Conservation (phyloP, 352 stramenopile genomes). For the Pelagophyceae sp. region DNA sequence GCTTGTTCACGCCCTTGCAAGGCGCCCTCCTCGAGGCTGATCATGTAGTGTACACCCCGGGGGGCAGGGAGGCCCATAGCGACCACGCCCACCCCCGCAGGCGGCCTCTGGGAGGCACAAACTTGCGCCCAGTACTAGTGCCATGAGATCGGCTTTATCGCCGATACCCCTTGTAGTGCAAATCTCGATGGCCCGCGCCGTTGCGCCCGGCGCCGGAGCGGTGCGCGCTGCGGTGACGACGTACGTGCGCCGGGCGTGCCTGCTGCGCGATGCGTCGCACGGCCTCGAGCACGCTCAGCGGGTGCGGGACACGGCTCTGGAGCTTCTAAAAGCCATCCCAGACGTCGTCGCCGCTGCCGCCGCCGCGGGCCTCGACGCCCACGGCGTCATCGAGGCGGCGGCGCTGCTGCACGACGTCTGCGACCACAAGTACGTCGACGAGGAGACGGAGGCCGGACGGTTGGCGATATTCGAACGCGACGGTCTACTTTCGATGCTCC, state of each 20-base stretch:
- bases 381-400: neutral
- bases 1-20: too few species aligned
- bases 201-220: too few species aligned
- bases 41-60: too few species aligned
- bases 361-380: neutral
- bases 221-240: neutral
- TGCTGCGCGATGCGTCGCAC: neutral
- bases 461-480: neutral
- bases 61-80: too few species aligned
- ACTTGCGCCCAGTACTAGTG: too few species aligned
- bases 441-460: neutral
- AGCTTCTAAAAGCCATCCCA: neutral
- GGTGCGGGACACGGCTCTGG: neutral
- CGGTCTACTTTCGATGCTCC: neutral
- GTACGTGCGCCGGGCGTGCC: neutral
- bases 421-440: conserved; percentile 26
- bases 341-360: neutral
- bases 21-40: too few species aligned
- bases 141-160: too few species aligned
- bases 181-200: too few species aligned
- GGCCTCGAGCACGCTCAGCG: neutral
- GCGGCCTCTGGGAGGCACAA: too few species aligned
- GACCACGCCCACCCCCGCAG: too few species aligned
- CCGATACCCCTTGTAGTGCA: too few species aligned
- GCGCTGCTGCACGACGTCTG: conserved; percentile 26